Percentiles rank a stretch among this genome's conserved stretches.
Evolutionary conservation across 2,329 filamentous ascomycete genomes (phyloP).

Genomic region (Fusarium avenaceum): DNA sequence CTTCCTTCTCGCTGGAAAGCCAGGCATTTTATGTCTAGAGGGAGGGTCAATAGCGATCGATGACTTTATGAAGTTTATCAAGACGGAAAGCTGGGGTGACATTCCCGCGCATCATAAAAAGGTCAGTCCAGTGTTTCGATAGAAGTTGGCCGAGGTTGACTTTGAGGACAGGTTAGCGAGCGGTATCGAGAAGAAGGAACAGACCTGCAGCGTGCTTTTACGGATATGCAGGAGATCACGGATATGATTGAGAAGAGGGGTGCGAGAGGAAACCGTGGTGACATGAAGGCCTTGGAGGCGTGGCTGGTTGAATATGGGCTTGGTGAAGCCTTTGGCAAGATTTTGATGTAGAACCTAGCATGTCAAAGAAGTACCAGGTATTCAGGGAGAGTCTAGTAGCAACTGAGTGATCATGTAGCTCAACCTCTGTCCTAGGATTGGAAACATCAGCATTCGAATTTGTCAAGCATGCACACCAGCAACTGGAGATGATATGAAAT

Average conservation of each 20-base stretch:
- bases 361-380: neutral
- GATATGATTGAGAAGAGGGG: conserved; percentile 63
- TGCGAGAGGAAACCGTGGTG: conserved; percentile 63
- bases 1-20: conserved; percentile 72
- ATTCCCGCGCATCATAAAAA: conserved; percentile 74
- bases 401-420: neutral
- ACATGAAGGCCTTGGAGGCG: conserved; percentile 66
- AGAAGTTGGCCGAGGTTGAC: neutral
- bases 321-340: conserved; percentile 47
- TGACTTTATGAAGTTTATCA: conserved; percentile 73
- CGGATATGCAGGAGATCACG: conserved; percentile 70
- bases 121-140: conserved; percentile 38
- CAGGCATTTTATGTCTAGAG: conserved; percentile 67
- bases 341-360: conserved; percentile 37
- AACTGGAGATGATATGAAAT: neutral
- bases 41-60: conserved; percentile 63
- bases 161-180: conserved; percentile 60
- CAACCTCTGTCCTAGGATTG: neutral
- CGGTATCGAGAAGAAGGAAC: conserved; percentile 58
- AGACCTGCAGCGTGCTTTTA: conserved; percentile 58
- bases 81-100: conserved; percentile 73
- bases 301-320: conserved; percentile 59
- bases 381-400: fast-evolving
- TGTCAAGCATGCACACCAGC: neutral
- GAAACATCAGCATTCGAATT: neutral